Base-by-base conservation (phyloP, 208 protist species). In the Leptomonas seymouri region DNA sequence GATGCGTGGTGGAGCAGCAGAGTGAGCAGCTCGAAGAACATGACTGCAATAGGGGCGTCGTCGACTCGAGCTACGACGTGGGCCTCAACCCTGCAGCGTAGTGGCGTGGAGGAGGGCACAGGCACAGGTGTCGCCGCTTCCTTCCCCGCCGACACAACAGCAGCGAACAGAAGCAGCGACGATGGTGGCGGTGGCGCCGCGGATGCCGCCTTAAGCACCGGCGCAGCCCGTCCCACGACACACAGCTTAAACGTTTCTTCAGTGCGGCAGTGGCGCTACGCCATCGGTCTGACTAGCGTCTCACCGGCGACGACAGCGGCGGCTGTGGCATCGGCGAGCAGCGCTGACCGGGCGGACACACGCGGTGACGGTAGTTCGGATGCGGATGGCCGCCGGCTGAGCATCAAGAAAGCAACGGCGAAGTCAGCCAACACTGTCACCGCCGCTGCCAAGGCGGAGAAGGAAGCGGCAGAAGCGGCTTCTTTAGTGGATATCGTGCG, bases 401-500 rank as follows among this genome's bases (percentile, higher is more conserved):
- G 56, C 8, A 7, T 55, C n/a, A 48, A 36, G 31, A 21, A 27
- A 42, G 28, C 36, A 18, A 31, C 28, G 25, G 59, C 27, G 18
- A 50, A 53, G 58, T 9, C 27, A 23, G 27, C 44, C 42, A 71
- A 28, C 42, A n/a, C 44, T 16, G 45, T 42, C 9, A 45, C 50
- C 20, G 62, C 61, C 27, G 36, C 58, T 5, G 57, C 58, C 21
- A 68, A 48, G 65, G 51, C 39, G 45, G 67, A 59, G 45, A 74
- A 67, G 60, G 61, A 80, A 55, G 39, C 49, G 30, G 67, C 51
- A 18, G 87, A 91, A 25, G 83, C 86, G n/a, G 46, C 70, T 31
- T 48, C 84, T 16, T 93, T 93, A 66, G 85, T 77, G 16, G 85
- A 90, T 50, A 76, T 93, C 27, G 44, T 96, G 27, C 64, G 78